A percentile compares a stretch with the other conserved stretches of the same genome.
These are phyloP conservation scores for Solanum piurae DNA, from an alignment of 257 asterid genomes.

Conservation along the genomic window DNA sequence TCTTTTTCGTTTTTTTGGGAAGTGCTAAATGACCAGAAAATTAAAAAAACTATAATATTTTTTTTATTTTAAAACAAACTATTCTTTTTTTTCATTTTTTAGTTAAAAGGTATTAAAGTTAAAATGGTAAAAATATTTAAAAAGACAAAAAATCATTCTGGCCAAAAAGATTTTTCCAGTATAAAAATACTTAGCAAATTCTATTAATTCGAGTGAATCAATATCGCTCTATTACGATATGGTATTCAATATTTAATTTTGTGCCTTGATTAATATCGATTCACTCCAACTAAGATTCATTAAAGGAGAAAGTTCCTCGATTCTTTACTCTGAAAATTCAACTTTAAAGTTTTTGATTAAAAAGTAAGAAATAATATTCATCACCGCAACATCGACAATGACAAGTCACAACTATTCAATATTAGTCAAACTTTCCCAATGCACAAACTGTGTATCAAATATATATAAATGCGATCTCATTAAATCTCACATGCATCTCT, in stretches of 20 bases:
- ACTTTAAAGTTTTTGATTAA: not conserved
- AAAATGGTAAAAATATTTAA: too few relatives aligned
- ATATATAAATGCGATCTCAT: not conserved
- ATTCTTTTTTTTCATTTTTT: too few relatives aligned
- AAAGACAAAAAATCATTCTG: too few relatives aligned
- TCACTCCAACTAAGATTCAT: not conserved
- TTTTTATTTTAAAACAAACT: too few relatives aligned
- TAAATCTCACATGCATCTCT: not conserved
- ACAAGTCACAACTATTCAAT: not conserved
- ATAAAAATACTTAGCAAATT: not conserved
- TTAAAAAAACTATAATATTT: too few relatives aligned
- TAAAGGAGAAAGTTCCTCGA: not conserved
- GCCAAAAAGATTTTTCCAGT: too few relatives aligned
- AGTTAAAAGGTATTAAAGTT: too few relatives aligned
- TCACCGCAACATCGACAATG: not conserved
- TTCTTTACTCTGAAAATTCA: not conserved
- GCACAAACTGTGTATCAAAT: not conserved
- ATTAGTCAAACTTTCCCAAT: not conserved
- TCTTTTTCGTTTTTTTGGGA: not conserved
- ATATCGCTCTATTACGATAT: not conserved
- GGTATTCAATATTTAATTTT: not conserved
- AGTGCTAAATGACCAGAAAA: too few relatives aligned
- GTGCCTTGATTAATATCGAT: not conserved
- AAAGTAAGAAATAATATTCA: not conserved
- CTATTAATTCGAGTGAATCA: not conserved